Percentiles rank a stretch among this genome's conserved stretches.
Evolutionary conservation across 345 rosid genomes (phyloP).

Genomic region (Lepidium aucheri): DNA sequence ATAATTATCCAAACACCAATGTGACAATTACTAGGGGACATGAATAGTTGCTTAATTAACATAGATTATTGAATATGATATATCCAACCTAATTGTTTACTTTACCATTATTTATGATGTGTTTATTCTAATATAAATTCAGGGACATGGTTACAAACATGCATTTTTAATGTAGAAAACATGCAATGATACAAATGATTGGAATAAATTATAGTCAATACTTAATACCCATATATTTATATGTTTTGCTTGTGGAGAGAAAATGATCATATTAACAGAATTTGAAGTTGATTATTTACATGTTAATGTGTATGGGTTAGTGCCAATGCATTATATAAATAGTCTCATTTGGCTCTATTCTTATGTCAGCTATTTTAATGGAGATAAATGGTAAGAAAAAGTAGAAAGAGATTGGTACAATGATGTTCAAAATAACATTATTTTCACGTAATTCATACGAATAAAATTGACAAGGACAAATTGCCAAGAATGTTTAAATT

Average conservation of each 20-base stretch:
- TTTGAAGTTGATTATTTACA: neutral
- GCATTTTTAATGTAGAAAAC: neutral
- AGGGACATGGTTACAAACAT: neutral
- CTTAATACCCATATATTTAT: neutral
- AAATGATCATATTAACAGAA: neutral
- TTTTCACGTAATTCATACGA: neutral
- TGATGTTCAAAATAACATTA: neutral
- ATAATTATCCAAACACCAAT: conserved; percentile 1
- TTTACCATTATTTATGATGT: conserved; percentile 1
- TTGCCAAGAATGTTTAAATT: conserved; percentile 2
- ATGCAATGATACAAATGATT: neutral
- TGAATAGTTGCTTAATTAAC: conserved; percentile 9
- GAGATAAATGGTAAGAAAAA: neutral
- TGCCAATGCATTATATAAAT: neutral
- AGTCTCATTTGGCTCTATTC: neutral
- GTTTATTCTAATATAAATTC: neutral
- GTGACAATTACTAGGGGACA: conserved; percentile 27
- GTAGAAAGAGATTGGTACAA: neutral
- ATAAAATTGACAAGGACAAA: neutral
- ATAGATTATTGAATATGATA: neutral
- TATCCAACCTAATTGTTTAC: conserved; percentile 11
- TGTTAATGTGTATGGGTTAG: neutral
- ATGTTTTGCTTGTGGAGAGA: conserved; percentile 1
- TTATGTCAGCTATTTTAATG: neutral
- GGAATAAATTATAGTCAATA: neutral